phyloP scores from a whole-genome alignment of 768 basidiomycete genomes.

The Tulasnella sp. region DNA sequence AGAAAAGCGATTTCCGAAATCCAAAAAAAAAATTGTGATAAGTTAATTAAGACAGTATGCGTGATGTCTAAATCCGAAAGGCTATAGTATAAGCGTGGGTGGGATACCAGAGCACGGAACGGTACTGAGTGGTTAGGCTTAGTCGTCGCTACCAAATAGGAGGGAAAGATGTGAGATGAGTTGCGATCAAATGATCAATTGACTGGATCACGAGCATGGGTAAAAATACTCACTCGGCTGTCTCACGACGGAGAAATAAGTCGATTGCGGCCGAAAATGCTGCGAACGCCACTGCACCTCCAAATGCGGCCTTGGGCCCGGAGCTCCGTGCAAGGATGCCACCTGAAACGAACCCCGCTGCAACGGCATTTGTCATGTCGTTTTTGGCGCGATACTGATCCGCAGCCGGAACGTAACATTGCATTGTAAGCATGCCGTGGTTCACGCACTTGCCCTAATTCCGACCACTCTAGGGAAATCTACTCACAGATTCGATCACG shows the following conservation, averaged over 20 bases:
- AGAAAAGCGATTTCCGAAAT: too few relatives aligned
- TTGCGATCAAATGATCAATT: background rate
- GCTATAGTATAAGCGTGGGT: too few relatives aligned
- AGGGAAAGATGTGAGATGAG: background rate
- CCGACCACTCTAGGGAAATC: background rate
- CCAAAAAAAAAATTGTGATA: too few relatives aligned
- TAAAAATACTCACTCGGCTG: conserved; percentile 63
- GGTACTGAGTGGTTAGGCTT: background rate
- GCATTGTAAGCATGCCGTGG: too few relatives aligned
- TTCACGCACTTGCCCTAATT: background rate
- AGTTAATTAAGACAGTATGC: too few relatives aligned
- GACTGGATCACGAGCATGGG: background rate
- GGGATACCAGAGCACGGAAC: too few relatives aligned
- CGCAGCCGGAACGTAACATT: too few relatives aligned
- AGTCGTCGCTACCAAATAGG: background rate
- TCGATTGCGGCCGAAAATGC: conserved; percentile 91
- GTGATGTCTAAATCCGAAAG: too few relatives aligned
- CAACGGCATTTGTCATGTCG: conserved; percentile 84
- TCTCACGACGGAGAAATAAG: conserved; percentile 64
- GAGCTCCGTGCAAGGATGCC: conserved; percentile 79
- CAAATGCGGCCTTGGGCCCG: conserved; percentile 75
- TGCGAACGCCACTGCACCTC: conserved; percentile 84
- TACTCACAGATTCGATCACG: conserved; percentile 81
- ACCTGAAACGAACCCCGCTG: conserved; percentile 80
- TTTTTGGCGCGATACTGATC: conserved; percentile 88